phyloP scores from a whole-genome alignment of 495 filamentous ascomycete species.

The Chaetomium tenue region DNA sequence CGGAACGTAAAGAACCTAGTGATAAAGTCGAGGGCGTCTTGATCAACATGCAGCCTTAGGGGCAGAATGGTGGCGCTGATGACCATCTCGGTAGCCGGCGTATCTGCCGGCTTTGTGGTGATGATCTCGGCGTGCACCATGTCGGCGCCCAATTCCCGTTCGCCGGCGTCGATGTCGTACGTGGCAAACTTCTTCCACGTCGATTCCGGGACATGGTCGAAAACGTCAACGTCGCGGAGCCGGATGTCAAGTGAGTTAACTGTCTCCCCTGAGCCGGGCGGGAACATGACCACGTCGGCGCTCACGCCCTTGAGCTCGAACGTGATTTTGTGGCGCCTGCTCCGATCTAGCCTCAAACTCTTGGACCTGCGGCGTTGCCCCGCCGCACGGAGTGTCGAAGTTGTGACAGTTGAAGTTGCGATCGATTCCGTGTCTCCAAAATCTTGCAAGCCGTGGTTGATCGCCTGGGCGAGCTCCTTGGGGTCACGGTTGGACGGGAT shows the following conservation, averaged over 20 bases:
- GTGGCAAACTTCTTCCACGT: conserved; percentile 99
- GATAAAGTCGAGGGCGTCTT: conserved; percentile 96
- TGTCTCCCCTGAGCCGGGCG: conserved; percentile 72
- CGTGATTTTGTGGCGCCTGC: conserved; percentile 90
- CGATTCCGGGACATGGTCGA: conserved; percentile 90
- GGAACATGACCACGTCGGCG: conserved; percentile 80
- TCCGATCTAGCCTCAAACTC: conserved; percentile 73
- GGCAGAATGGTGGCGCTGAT: conserved; percentile 82
- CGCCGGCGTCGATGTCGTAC: conserved; percentile 82
- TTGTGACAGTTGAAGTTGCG: conserved; percentile 66
- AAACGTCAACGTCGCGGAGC: conserved; percentile 80
- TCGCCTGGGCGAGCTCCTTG: conserved; percentile 70
- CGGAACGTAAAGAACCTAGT: conserved; percentile 97
- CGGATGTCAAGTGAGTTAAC: conserved; percentile 82
- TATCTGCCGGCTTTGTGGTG: conserved; percentile 79
- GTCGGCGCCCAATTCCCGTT: conserved; percentile 75
- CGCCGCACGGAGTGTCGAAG: conserved; percentile 55
- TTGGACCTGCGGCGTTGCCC: conserved; percentile 49
- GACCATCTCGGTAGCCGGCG: conserved; percentile 88
- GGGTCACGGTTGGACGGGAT: conserved; percentile 85
- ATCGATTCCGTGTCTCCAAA: conserved; percentile 84
- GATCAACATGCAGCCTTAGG: conserved; percentile 90
- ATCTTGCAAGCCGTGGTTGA: conserved; percentile 87
- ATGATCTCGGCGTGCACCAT: conserved; percentile 89
- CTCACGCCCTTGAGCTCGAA: conserved; percentile 89